These are phyloP conservation scores for Mycosphaerelloides madeirae DNA, from an alignment of 2,329 filamentous ascomycete genomes.

Conservation along the genomic window DNA sequence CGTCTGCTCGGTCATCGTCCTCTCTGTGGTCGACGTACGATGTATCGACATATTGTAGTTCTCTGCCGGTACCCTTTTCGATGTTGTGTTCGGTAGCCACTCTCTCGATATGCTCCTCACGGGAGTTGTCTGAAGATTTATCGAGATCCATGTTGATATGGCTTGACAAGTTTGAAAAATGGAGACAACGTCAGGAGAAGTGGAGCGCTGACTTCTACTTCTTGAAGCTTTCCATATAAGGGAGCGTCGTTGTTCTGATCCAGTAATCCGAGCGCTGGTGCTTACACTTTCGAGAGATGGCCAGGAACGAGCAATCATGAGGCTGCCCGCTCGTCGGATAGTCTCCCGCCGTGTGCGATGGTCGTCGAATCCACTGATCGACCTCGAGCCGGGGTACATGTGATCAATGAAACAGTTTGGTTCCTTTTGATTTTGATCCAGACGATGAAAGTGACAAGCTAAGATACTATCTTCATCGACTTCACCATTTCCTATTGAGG, in stretches of 20 bases:
- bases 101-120: background rate
- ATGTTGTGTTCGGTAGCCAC: background rate
- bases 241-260: background rate
- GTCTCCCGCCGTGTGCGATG: no score
- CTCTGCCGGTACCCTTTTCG: background rate
- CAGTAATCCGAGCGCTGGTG: background rate
- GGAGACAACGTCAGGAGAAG: background rate
- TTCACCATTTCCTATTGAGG: no score
- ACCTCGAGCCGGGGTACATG: no score
- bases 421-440: no score
- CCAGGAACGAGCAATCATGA: no score
- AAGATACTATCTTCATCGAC: no score
- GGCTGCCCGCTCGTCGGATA: no score
- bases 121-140: background rate
- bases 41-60: background rate
- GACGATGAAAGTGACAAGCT: no score
- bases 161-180: background rate
- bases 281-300: no score
- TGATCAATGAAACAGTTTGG: no score
- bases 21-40: conserved; percentile 17
- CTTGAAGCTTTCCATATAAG: background rate
- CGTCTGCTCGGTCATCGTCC: conserved; percentile 22
- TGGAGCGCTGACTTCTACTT: background rate
- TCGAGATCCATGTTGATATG: background rate
- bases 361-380: no score